Evolutionary conservation across 2,329 filamentous ascomycete species (phyloP), one percentile per base, ranked within the genome.

Genomic region (Chrysosporium keratinophilum): DNA sequence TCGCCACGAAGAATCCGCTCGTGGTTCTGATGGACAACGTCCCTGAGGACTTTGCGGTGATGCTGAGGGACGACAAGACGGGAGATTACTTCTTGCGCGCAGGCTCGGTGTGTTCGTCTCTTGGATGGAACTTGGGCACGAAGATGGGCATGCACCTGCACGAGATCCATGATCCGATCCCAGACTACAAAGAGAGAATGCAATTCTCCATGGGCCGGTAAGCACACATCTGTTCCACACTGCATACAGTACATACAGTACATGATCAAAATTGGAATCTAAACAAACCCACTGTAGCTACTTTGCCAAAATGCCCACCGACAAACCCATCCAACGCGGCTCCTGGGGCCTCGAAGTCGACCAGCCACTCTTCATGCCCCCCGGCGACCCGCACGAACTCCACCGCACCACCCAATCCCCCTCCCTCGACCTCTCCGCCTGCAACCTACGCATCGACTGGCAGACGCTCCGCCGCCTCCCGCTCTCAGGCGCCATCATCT

Each of bases 151-250:
- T 83, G 59, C 77, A 78, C 19, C 71, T 95, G 12, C 74, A 82
- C 10, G 78, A 82, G 54, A 91, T 95, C 56, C 88, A 95, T 64
- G 70, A 70, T 1, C 76, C 78, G 0, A 84, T 95, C 19, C 88
- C 88, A 0, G 86, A 93, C 62, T 94, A 91, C 67, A 86, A 86
- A 60, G 84, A 87, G 65, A 94, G 90, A 72, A 89, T 94, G 85
- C 79, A 85, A 37, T 85, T 88, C 58, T 89, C 85, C 40, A 90
- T 95, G 84, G 87, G 94, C 63, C 77, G 87, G 79, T 88, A 70
- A 49, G 77, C 63, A 28, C 17, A 9, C 28, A 28, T 17, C 31
- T 51, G 37, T n/a, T 11, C 14, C n/a, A 34, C 7, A 50, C 54
- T 23, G 42, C 10, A 28, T 19, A 11, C 2, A 3, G 15, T 23